Percentiles rank a stretch among this genome's conserved stretches.
Conservation (phyloP, 306 rosid species). For the Vigna radiata region DNA sequence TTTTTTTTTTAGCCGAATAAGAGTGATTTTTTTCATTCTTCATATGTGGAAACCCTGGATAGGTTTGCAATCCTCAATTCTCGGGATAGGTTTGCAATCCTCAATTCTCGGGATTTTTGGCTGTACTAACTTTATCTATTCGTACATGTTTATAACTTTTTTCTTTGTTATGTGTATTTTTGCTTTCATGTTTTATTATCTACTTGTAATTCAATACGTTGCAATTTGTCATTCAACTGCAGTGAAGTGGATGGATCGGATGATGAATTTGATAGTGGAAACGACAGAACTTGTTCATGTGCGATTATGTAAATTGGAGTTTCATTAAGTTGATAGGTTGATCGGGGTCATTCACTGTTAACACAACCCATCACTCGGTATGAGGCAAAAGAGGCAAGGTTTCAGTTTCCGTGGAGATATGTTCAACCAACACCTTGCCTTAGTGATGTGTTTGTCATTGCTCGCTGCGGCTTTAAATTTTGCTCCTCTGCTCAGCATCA, state of each 20-base stretch:
- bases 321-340: slow-evolving; percentile 49
- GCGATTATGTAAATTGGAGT: slow-evolving; percentile 72
- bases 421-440: slow-evolving; percentile 40
- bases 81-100: slow-evolving; percentile 22
- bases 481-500: slow-evolving; percentile 56
- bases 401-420: slow-evolving; percentile 42
- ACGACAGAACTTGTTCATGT: slow-evolving; percentile 80
- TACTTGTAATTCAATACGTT: slow-evolving; percentile 44
- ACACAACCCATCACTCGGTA: slow-evolving; percentile 49
- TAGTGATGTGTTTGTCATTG: slow-evolving; percentile 60
- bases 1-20: too few relatives aligned
- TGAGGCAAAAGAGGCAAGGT: slow-evolving; percentile 49
- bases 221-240: slow-evolving; percentile 55
- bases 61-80: slow-evolving; percentile 28
- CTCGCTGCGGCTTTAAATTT: slow-evolving; percentile 77
- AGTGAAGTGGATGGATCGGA: slow-evolving; percentile 88
- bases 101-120: slow-evolving; percentile 26
- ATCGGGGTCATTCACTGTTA: slow-evolving; percentile 46
- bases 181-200: slow-evolving; percentile 9
- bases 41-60: neutral
- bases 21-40: neutral
- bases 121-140: neutral
- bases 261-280: slow-evolving; percentile 79
- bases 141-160: slow-evolving; percentile 14
- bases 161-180: neutral